Evolutionary conservation across 441 rosid genomes (phyloP).

Genomic region (Mallotus repandus): DNA sequence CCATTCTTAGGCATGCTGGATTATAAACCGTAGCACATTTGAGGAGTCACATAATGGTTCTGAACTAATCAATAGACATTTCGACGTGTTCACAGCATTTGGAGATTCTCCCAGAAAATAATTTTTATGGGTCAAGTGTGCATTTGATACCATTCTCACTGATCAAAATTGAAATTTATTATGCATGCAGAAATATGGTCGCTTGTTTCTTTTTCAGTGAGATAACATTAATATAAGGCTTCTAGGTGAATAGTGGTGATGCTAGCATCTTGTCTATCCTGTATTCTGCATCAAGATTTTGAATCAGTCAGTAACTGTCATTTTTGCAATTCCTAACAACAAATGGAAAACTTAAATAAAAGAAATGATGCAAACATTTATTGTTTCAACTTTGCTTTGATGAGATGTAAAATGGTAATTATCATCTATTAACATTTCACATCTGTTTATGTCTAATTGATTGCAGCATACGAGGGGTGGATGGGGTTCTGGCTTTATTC

Average conservation of each 20-base stretch:
- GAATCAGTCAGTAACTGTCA: neutral
- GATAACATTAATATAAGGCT: neutral
- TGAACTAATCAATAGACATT: too few relatives aligned
- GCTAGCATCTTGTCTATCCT: neutral
- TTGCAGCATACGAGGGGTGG: conserved; percentile 63
- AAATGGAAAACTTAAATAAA: neutral
- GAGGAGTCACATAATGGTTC: neutral
- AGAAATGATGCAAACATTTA: neutral
- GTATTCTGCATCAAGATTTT: neutral
- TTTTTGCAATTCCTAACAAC: neutral
- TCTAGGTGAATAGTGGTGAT: too few relatives aligned
- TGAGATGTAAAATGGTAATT: neutral
- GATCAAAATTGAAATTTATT: neutral
- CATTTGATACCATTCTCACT: neutral
- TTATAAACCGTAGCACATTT: neutral
- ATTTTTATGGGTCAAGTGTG: neutral
- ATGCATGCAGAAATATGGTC: neutral
- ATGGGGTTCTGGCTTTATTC: conserved; percentile 69
- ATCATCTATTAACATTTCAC: neutral
- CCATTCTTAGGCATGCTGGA: too few relatives aligned
- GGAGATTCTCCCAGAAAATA: too few relatives aligned
- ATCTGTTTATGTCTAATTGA: neutral
- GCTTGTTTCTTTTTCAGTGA: neutral
- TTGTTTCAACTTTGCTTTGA: neutral
- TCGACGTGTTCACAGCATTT: too few relatives aligned